Base-by-base conservation (phyloP, 2,329 filamentous ascomycete genomes). In the Claviceps pusilla region DNA sequence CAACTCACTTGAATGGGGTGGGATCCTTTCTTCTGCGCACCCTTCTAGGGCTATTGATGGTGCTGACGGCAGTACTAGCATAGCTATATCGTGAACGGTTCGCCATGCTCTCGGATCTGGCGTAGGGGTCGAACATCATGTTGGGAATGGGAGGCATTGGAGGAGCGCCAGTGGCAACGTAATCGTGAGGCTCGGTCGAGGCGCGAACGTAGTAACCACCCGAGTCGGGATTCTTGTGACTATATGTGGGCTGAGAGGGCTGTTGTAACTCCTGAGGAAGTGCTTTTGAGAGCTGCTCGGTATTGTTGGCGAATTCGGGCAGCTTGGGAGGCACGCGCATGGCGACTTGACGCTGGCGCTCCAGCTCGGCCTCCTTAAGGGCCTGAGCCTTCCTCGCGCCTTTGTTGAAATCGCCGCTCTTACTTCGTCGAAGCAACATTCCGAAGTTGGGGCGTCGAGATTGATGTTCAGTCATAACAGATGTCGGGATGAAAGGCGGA, bases 11-110 rank as follows among this genome's bases (percentile, higher is more conserved):
- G 80, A 97, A 95, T 0, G 93, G 89, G 11, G 91, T 96, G 9
- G 93, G 93, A 66, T 98, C 93, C 76, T 95, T 97, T 73, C 93
- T 84, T 74, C 91, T 86, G 63, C 93, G 84, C 60, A 97, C 84
- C 66, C 90, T 83, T 60, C 93, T 83, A 59, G 93, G 91, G 69
- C 86, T 95, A 74, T 95, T 95, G 73, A 95, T 82, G 57, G 88
- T 86, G 75, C 88, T 95, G 60, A 91, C 80, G 53, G 87, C 86
- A 70, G 87, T 94, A 73, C 87, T 95, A 55, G 91, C 89, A 71
- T 96, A 97, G 73, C 90, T 96, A 72, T 95, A 95, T 60, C 93
- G 86, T 57, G 91, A 89, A 62, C 93, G 89, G 70, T 97, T 85
- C 62, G 91, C 90, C 88, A 97, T 96, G 76, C 91, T 96, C 74